phyloP scores from a whole-genome alignment of 768 basidiomycete species.

The Lactifluus echinatus region DNA sequence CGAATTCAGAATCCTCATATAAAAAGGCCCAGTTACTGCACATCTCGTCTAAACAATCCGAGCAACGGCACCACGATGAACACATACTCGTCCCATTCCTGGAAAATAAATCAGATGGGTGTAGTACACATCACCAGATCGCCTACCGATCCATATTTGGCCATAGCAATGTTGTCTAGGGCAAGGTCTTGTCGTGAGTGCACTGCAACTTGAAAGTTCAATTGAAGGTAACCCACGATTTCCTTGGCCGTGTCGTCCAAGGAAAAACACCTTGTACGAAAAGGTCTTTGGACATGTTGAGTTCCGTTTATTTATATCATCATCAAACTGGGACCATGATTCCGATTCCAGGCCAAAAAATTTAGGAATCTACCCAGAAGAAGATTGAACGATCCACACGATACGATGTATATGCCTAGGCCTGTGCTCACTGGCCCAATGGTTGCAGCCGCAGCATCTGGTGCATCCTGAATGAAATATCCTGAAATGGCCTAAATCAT shows the following conservation, averaged over 20 bases:
- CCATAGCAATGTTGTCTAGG: constrained; percentile 16
- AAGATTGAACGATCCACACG: neutral
- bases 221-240: neutral
- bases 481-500: constrained; percentile 13
- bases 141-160: constrained; percentile 15
- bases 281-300: neutral
- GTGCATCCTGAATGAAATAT: constrained; percentile 10
- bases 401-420: neutral
- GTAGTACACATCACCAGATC: neutral
- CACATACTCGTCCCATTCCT: constrained; percentile 19
- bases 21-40: constrained; percentile 17
- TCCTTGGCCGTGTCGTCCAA: constrained; percentile 14
- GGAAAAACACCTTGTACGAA: constrained; percentile 14
- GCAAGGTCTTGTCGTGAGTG: neutral
- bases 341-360: constrained; percentile 10
- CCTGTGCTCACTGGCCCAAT: constrained; percentile 12
- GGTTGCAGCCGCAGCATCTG: neutral
- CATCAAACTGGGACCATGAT: constrained; percentile 7
- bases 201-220: neutral
- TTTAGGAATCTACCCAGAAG: constrained; percentile 10
- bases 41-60: neutral
- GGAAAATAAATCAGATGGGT: neutral
- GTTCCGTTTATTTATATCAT: neutral
- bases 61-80: neutral
- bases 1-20: constrained; percentile 14